Conservation (phyloP, 106 monocot species). For the Vanilla planifolia region DNA sequence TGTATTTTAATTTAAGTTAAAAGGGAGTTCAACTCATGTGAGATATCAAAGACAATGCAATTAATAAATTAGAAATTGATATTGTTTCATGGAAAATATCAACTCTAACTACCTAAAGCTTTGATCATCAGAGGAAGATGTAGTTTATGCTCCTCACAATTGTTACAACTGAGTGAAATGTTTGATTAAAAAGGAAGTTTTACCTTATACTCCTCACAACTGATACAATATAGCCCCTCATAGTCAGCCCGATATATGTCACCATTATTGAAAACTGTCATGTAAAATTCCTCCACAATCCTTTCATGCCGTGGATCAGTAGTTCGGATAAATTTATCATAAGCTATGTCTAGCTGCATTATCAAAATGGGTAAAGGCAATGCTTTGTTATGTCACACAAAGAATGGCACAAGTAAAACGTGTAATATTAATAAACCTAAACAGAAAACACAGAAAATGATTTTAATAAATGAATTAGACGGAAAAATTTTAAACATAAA, state of each 20-base stretch:
- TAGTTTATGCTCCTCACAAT: too few species aligned
- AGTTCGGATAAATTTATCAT: constrained; percentile 95
- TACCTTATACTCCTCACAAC: constrained; percentile 99
- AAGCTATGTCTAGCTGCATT: constrained; percentile 75
- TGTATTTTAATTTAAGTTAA: too few species aligned
- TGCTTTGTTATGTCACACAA: background rate
- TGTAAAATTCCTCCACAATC: constrained; percentile 88
- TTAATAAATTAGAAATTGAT: too few species aligned
- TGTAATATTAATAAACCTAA: background rate
- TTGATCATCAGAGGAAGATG: too few species aligned
- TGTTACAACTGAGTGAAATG: too few species aligned
- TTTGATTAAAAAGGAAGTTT: constrained; percentile 10
- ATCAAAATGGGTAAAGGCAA: background rate
- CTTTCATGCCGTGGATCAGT: constrained; percentile 73
- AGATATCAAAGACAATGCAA: too few species aligned
- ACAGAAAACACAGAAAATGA: background rate
- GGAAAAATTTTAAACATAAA: background rate
- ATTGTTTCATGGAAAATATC: too few species aligned
- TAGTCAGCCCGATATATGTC: constrained; percentile 95
- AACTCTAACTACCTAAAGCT: too few species aligned
- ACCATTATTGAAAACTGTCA: constrained; percentile 71
- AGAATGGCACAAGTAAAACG: background rate
- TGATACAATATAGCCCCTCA: constrained; percentile 91
- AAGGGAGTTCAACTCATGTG: too few species aligned
- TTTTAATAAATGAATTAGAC: too few species aligned